Conservation (phyloP, 495 filamentous ascomycete species). For the Peziza echinospora region DNA sequence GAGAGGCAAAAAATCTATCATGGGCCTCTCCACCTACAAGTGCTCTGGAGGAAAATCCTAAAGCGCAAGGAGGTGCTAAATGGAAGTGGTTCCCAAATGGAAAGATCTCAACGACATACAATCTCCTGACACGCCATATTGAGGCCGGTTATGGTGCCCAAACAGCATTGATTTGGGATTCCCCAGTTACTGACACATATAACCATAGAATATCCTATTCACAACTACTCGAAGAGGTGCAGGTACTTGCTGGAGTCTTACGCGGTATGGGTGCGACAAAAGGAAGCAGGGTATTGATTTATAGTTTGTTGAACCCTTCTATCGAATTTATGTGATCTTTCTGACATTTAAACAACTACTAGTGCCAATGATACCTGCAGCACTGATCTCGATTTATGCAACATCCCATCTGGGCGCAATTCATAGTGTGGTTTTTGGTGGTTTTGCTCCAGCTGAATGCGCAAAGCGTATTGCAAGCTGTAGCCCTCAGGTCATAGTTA, state of each 20-base stretch:
- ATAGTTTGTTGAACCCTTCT: conserved; percentile 40
- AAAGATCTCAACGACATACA: conserved; percentile 74
- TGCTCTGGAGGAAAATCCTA: neutral
- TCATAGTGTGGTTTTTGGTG: conserved; percentile 82
- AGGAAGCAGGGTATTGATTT: conserved; percentile 82
- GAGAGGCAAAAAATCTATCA: neutral
- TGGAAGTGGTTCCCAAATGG: conserved; percentile 86
- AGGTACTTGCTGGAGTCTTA: conserved; percentile 61
- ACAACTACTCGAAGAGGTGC: conserved; percentile 60
- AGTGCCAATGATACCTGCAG: conserved; percentile 94
- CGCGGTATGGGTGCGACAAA: conserved; percentile 61
- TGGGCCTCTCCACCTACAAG: neutral
- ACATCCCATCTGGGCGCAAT: conserved; percentile 65
- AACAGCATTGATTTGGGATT: conserved; percentile 70
- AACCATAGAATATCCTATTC: conserved; percentile 53
- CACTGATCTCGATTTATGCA: conserved; percentile 65
- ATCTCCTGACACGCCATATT: conserved; percentile 79
- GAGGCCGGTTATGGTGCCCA: conserved; percentile 45
- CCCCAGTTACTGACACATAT: conserved; percentile 47
- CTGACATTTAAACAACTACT: neutral
- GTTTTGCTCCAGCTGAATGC: conserved; percentile 59
- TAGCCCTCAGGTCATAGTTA: conserved; percentile 52
- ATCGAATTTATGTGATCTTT: neutral
- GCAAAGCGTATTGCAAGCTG: conserved; percentile 79
- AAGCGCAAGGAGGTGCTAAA: conserved; percentile 17